Base-by-base conservation (phyloP, 352 stramenopile genomes). In the Phytopythium chamaehyphon region DNA sequence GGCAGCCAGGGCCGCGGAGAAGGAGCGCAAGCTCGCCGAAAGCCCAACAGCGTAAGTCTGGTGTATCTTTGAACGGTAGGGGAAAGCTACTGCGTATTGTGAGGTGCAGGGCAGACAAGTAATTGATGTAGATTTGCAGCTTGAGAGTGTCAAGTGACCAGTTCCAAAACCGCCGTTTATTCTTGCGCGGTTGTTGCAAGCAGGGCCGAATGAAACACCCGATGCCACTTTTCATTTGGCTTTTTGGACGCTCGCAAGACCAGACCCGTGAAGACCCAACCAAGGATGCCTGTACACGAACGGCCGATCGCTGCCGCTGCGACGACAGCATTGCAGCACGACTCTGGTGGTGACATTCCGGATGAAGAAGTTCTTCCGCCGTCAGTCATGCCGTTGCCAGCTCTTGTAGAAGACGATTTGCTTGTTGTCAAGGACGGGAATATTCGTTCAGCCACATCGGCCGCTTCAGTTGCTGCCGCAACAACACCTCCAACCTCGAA, bases 21-120 rank as follows among this genome's bases (percentile, higher is more conserved):
- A 67, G 43, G 59, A 55, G 51, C 50, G 55, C 21, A 35, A 33
- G 22, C 31, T 31, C 18, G 31, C 28, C 22, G 45, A 38, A 11
- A 51, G 45, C 45, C 45, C 45, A 18, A 51, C 45, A 31, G n/a
- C n/a, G n/a, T n/a, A n/a, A n/a, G n/a, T n/a, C n/a, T n/a, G n/a
- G n/a, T n/a, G n/a, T n/a, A n/a, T n/a, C n/a, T n/a, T n/a, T n/a
- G n/a, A n/a, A n/a, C n/a, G n/a, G n/a, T n/a, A n/a, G n/a, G n/a
- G n/a, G n/a, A n/a, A n/a, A n/a, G n/a, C n/a, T n/a, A n/a, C n/a
- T n/a, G n/a, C n/a, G n/a, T n/a, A n/a, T n/a, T n/a, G n/a, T n/a
- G n/a, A n/a, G n/a, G n/a, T n/a, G n/a, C n/a, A n/a, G n/a, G n/a
- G n/a, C n/a, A n/a, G n/a, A n/a, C n/a, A n/a, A n/a, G n/a, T n/a